A percentile compares a stretch with the other conserved stretches of the same genome.
Evolutionary conservation across 768 basidiomycete species (phyloP).

Genomic region (Amanita pseudoporphyria): DNA sequence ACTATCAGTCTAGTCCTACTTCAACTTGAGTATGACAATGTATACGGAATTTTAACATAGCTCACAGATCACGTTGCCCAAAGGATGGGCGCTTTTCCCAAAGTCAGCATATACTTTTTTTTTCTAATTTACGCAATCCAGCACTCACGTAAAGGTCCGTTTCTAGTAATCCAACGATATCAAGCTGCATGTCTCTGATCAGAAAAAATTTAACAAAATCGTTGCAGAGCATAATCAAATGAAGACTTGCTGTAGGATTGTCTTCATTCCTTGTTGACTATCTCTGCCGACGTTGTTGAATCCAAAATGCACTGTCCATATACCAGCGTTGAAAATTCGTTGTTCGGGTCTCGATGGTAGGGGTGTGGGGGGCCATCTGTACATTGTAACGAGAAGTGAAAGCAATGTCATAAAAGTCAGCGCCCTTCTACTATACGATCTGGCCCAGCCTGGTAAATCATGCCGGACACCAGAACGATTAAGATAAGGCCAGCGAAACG

Average conservation of each 20-base stretch:
- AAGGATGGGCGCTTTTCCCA: slow-evolving; percentile 34
- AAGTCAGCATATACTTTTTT: background rate
- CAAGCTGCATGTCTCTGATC: slow-evolving; percentile 69
- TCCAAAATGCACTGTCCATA: slow-evolving; percentile 93
- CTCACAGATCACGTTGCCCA: slow-evolving; percentile 77
- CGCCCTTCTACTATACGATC: slow-evolving; percentile 21
- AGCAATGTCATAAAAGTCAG: slow-evolving; percentile 32
- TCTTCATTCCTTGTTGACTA: slow-evolving; percentile 58
- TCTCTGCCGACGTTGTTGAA: slow-evolving; percentile 65
- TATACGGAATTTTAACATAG: background rate
- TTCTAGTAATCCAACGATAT: slow-evolving; percentile 78
- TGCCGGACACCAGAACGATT: background rate
- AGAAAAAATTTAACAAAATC: background rate
- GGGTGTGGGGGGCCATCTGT: slow-evolving; percentile 37
- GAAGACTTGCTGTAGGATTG: slow-evolving; percentile 1
- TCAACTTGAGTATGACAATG: slow-evolving; percentile 6
- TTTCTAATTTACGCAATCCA: slow-evolving; percentile 1
- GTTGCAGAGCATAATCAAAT: background rate
- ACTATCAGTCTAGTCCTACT: slow-evolving; percentile 63
- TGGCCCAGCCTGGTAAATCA: slow-evolving; percentile 13
- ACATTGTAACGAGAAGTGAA: slow-evolving; percentile 45
- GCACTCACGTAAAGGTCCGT: slow-evolving; percentile 72
- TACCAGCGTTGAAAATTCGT: slow-evolving; percentile 69
- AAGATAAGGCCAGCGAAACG: slow-evolving; percentile 30
- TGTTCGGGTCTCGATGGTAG: slow-evolving; percentile 55